phyloP scores from a whole-genome alignment of 2,329 filamentous ascomycete species.

The Pseudogymnoascus pannorum region DNA sequence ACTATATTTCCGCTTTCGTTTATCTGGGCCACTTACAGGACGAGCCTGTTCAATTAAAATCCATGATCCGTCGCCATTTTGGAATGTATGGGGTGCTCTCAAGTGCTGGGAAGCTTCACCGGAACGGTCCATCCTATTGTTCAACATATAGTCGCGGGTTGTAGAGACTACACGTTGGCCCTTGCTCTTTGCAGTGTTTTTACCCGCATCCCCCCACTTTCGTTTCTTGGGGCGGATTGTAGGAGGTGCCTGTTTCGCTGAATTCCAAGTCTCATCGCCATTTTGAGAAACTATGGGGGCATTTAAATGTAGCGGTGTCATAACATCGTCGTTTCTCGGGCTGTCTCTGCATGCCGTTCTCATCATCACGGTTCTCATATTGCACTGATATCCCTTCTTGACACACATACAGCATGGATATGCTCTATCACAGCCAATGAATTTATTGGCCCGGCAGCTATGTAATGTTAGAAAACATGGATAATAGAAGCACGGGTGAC shows the following conservation, averaged over 20 bases:
- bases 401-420: neutral
- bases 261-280: neutral
- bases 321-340: neutral
- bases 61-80: neutral
- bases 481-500: neutral
- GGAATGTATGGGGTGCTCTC: neutral
- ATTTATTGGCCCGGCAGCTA: neutral
- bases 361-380: neutral
- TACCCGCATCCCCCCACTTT: neutral
- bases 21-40: neutral
- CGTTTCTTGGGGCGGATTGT: neutral
- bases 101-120: neutral
- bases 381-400: neutral
- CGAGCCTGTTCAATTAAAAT: neutral
- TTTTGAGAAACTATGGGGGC: neutral
- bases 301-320: neutral
- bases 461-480: neutral
- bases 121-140: neutral
- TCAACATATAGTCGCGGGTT: neutral
- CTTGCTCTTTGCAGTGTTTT: neutral
- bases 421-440: neutral
- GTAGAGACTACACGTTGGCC: neutral
- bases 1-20: neutral
- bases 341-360: constrained; percentile 9
- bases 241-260: neutral